phyloP scores from a whole-genome alignment of 1,139 yeast species.

The Komagataea norvegica region DNA sequence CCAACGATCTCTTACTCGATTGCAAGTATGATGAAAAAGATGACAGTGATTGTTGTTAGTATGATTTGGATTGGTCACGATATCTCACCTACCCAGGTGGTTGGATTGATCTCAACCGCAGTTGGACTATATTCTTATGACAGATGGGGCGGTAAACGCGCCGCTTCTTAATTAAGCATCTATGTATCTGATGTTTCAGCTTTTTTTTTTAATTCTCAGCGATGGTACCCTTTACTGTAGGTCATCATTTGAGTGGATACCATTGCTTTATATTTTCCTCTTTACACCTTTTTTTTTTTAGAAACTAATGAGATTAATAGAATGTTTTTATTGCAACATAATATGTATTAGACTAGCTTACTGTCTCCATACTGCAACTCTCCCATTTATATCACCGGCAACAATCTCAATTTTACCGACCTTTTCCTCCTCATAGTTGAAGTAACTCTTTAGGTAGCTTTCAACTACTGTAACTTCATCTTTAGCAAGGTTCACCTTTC shows the following conservation, averaged over 20 bases:
- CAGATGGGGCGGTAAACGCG: conserved; percentile 53
- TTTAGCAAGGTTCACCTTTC: conserved; percentile 22
- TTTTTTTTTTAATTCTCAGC: not conserved
- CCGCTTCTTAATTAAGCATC: not conserved
- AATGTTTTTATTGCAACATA: no score
- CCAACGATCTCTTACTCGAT: conserved; percentile 93
- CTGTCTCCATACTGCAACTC: conserved; percentile 31
- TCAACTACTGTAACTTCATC: conserved; percentile 27
- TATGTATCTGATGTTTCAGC: not conserved
- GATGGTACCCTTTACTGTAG: no score
- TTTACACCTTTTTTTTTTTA: not conserved
- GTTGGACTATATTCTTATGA: conserved; percentile 43
- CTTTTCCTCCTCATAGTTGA: conserved; percentile 29
- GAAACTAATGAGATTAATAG: no score
- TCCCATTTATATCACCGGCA: conserved; percentile 34
- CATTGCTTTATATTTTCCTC: not conserved
- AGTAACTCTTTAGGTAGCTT: conserved; percentile 27
- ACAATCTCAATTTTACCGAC: conserved; percentile 31
- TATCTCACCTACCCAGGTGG: conserved; percentile 47
- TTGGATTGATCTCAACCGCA: conserved; percentile 64
- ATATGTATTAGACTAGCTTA: no score
- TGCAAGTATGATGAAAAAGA: conserved; percentile 86
- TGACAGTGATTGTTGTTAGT: conserved; percentile 79
- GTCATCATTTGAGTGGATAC: no score
- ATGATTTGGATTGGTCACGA: conserved; percentile 63